phyloP scores from a whole-genome alignment of 768 basidiomycete genomes.

The Suillus variegatus region DNA sequence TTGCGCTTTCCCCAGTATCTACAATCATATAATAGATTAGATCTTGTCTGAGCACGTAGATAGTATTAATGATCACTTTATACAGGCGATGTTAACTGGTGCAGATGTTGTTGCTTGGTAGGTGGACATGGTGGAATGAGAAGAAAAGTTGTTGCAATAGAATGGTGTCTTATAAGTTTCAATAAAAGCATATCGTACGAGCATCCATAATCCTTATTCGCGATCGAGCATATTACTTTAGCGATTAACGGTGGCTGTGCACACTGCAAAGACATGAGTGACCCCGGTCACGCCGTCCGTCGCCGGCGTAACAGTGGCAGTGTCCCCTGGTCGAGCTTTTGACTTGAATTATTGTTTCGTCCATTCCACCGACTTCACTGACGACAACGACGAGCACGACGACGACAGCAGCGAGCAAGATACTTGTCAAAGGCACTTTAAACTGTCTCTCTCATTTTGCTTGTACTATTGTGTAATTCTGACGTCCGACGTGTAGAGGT shows the following conservation, averaged over 20 bases:
- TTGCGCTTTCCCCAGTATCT: conserved; percentile 99
- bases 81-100: conserved; percentile 97
- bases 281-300: conserved; percentile 9
- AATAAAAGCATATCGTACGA: conserved; percentile 14
- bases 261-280: not conserved
- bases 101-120: conserved; percentile 90
- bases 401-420: conserved; percentile 16
- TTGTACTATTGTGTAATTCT: conserved; percentile 1
- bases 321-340: conserved; percentile 13
- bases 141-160: not conserved
- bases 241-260: conserved; percentile 23
- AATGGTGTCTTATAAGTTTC: conserved; percentile 11
- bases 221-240: conserved; percentile 4
- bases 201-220: conserved; percentile 8
- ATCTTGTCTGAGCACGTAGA: not conserved
- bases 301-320: not conserved
- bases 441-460: conserved; percentile 18
- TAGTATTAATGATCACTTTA: conserved; percentile 63
- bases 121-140: conserved; percentile 47
- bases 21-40: conserved; percentile 14
- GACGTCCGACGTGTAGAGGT: conserved; percentile 5
- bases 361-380: not conserved
- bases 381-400: conserved; percentile 19
- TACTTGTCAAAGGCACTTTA: conserved; percentile 13
- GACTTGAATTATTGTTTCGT: not conserved